phyloP scores from a whole-genome alignment of 352 stramenopile species.

The Aphanomyces cochlioides region DNA sequence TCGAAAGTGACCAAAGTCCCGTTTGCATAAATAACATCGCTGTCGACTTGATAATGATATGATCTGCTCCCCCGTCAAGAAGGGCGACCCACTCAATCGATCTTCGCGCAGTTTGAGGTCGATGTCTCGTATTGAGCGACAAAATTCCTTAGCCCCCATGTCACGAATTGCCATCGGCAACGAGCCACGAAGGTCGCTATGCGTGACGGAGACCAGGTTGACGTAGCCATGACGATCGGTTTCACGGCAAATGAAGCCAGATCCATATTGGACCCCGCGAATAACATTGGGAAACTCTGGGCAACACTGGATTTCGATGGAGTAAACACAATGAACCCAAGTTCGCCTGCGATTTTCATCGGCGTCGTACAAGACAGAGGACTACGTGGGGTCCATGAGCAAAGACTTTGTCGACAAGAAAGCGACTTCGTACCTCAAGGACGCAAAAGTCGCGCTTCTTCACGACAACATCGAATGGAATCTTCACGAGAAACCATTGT shows the following conservation, averaged over 20 bases:
- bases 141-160: not conserved
- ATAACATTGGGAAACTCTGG: not conserved
- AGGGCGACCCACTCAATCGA: not conserved
- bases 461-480: too few relatives aligned
- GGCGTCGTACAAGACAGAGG: too few relatives aligned
- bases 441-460: too few relatives aligned
- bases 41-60: not conserved
- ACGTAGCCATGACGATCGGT: slow-evolving; percentile 48
- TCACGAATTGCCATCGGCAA: not conserved
- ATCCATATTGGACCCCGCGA: not conserved
- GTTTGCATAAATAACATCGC: not conserved
- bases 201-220: slow-evolving; percentile 27
- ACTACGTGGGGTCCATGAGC: too few relatives aligned
- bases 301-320: not conserved
- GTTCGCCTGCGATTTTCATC: not conserved
- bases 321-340: not conserved
- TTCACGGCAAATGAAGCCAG: slow-evolving; percentile 46
- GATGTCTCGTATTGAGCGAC: not conserved
- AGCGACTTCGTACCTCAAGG: too few relatives aligned
- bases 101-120: slow-evolving; percentile 1
- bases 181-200: not conserved
- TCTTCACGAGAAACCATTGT: too few relatives aligned
- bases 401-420: too few relatives aligned
- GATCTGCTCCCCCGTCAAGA: not conserved
- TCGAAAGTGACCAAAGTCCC: not conserved